These are phyloP conservation scores for Hamamelis virginiana DNA, from an alignment of 164 flowering plant genomes.

Conservation along the genomic window DNA sequence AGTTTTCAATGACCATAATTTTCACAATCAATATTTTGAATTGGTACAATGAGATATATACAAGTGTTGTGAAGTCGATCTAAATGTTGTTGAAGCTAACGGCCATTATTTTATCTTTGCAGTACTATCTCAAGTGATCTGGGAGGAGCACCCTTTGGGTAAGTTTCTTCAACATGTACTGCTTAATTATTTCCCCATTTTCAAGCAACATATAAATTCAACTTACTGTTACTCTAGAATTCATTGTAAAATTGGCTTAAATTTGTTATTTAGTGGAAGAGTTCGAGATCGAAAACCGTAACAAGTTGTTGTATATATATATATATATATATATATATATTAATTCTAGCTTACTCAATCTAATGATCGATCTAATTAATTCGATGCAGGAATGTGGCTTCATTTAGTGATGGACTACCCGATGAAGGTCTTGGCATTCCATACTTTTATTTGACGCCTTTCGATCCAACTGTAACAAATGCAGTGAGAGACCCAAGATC, in stretches of 20 bases:
- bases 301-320: too few relatives aligned
- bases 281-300: too few relatives aligned
- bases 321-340: too few relatives aligned
- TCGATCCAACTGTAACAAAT: slow-evolving; percentile 88
- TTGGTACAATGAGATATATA: too few relatives aligned
- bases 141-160: slow-evolving; percentile 98
- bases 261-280: too few relatives aligned
- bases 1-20: too few relatives aligned
- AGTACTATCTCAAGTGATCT: slow-evolving; percentile 77
- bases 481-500: too few relatives aligned
- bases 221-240: background rate
- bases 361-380: slow-evolving; percentile 4
- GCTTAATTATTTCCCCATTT: too few relatives aligned
- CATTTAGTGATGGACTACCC: slow-evolving; percentile 89
- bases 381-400: slow-evolving; percentile 87
- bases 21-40: too few relatives aligned
- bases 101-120: slow-evolving; percentile 31
- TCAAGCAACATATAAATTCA: background rate
- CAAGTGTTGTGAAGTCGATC: too few relatives aligned
- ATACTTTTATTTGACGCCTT: slow-evolving; percentile 85
- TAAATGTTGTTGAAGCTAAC: slow-evolving; percentile 10
- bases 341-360: too few relatives aligned
- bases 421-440: slow-evolving; percentile 75
- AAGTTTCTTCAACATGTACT: slow-evolving; percentile 13
- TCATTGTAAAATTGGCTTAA: too few relatives aligned